phyloP scores from a whole-genome alignment of 345 rosid genomes.

The Populus euphratica region DNA sequence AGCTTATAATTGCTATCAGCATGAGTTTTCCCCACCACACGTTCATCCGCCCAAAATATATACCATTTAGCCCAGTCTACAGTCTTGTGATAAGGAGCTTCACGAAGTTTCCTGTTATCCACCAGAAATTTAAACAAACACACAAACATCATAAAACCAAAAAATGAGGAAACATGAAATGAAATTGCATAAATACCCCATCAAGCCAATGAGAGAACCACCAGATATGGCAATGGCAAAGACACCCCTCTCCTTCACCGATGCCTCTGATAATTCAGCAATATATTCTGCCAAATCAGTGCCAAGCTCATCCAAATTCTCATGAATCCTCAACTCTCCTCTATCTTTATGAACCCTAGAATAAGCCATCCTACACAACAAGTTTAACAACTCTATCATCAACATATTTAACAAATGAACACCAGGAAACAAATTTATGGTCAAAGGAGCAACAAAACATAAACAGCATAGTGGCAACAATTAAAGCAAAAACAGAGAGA shows the following conservation, averaged over 20 bases:
- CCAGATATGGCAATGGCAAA: conserved; percentile 86
- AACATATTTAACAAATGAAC: conserved; percentile 10
- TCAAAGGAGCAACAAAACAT: background rate
- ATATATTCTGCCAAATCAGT: conserved; percentile 78
- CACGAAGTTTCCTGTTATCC: conserved; percentile 67
- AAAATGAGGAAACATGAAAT: conserved; percentile 6
- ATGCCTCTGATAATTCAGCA: conserved; percentile 78
- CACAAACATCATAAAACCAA: conserved; percentile 20
- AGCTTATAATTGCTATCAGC: conserved; percentile 86
- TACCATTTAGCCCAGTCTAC: conserved; percentile 90
- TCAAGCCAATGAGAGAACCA: conserved; percentile 70
- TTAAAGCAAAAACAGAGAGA: background rate
- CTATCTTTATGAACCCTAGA: conserved; percentile 54
- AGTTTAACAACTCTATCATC: conserved; percentile 24
- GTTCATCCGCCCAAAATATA: conserved; percentile 83
- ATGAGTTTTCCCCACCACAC: conserved; percentile 73
- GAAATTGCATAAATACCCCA: conserved; percentile 50
- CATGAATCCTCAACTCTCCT: conserved; percentile 74
- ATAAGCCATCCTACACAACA: conserved; percentile 51
- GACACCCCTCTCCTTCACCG: conserved; percentile 72
- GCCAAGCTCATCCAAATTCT: conserved; percentile 63
- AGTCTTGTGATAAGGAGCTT: conserved; percentile 77
- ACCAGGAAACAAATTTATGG: background rate
- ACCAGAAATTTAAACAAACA: conserved; percentile 23
- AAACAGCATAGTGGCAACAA: background rate